phyloP scores from a whole-genome alignment of 768 basidiomycete genomes.

The Collybia nuda region DNA sequence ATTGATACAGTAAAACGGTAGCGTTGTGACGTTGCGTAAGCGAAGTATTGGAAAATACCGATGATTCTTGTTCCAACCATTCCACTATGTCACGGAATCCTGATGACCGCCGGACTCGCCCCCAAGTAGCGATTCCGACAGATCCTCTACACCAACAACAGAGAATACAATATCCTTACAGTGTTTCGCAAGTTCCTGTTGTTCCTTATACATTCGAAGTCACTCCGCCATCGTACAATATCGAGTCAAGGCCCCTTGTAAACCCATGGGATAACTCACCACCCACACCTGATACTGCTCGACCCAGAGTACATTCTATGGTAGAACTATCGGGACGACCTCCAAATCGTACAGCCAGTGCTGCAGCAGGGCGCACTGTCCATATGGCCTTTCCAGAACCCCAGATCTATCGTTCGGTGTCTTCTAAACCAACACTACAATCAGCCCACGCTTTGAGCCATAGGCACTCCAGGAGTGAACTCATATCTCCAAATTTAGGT shows the following conservation, averaged over 20 bases:
- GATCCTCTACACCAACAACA: too few species aligned
- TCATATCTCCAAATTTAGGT: constrained; percentile 18
- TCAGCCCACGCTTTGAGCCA: constrained; percentile 25
- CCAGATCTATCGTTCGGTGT: constrained; percentile 46
- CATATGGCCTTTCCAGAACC: constrained; percentile 52
- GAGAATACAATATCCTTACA: background rate
- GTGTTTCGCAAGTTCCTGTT: constrained; percentile 14
- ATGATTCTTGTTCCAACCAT: too few species aligned
- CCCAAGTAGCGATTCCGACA: background rate
- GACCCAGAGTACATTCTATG: constrained; percentile 33
- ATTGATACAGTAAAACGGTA: too few species aligned
- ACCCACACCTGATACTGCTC: constrained; percentile 21
- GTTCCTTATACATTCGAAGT: constrained; percentile 30
- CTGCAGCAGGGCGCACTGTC: constrained; percentile 18
- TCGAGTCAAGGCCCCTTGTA: constrained; percentile 18
- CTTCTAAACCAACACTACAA: constrained; percentile 27
- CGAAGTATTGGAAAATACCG: too few species aligned
- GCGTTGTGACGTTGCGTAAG: too few species aligned
- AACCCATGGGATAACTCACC: constrained; percentile 32
- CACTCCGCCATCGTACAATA: constrained; percentile 16
- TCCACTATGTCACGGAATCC: background rate
- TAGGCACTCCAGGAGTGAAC: constrained; percentile 39
- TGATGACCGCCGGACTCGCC: background rate
- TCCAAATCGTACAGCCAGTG: constrained; percentile 38
- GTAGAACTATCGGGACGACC: constrained; percentile 22